Evolutionary conservation across 2,329 filamentous ascomycete species (phyloP).

Genomic region (Venturia carpophila): DNA sequence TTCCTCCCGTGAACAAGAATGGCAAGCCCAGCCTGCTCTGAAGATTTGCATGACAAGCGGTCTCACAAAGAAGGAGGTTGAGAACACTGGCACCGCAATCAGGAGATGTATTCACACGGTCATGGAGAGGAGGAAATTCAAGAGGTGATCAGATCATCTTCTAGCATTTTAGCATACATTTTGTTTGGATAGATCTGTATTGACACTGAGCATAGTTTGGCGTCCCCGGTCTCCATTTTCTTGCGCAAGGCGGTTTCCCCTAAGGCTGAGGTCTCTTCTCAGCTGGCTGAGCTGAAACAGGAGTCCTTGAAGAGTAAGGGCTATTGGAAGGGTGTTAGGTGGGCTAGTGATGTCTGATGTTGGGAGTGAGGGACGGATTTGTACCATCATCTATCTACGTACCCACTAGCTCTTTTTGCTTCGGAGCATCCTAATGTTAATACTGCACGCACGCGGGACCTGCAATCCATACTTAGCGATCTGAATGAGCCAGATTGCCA

Average conservation of each 20-base stretch:
- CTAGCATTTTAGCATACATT: not conserved
- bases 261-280: not conserved
- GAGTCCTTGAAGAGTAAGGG: not conserved
- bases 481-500: no score
- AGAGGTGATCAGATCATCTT: slow-evolving; percentile 8
- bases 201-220: slow-evolving; percentile 2
- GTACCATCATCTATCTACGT: not conserved
- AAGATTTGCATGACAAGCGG: slow-evolving; percentile 88
- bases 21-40: slow-evolving; percentile 68
- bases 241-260: not conserved
- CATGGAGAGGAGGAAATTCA: slow-evolving; percentile 39
- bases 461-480: no score
- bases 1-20: slow-evolving; percentile 56
- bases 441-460: not conserved
- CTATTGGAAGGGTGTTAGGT: not conserved
- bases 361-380: not conserved
- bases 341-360: not conserved
- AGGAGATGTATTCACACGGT: slow-evolving; percentile 92
- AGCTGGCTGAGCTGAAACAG: not conserved
- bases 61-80: slow-evolving; percentile 86
- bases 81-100: slow-evolving; percentile 83
- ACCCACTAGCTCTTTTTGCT: not conserved
- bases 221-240: slow-evolving; percentile 3
- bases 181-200: slow-evolving; percentile 4
- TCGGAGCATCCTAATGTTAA: not conserved